Evolutionary conservation across 139 green algal genomes (phyloP).

Genomic region (Chlamydomonas incerta): DNA sequence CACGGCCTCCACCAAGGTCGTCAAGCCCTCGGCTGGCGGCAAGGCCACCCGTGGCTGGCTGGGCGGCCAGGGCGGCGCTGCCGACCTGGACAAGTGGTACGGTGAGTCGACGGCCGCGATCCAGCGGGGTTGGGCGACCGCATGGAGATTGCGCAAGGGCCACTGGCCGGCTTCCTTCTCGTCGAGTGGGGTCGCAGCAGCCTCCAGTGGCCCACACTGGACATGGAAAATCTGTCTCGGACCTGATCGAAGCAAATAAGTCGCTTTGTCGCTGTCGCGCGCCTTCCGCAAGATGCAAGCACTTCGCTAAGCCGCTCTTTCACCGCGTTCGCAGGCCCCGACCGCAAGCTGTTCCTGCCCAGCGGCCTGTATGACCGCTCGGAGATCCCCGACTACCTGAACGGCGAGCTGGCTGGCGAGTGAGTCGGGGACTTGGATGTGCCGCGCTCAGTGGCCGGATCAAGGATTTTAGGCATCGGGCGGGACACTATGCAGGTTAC

Average conservation of each 20-base stretch:
- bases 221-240: background rate
- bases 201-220: background rate
- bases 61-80: conserved; percentile 37
- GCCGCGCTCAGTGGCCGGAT: background rate
- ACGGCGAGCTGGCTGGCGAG: conserved; percentile 91
- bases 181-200: background rate
- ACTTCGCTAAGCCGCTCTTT: background rate
- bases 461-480: background rate
- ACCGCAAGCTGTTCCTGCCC: conserved; percentile 89
- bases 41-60: conserved; percentile 35
- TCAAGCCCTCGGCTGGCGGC: conserved; percentile 5
- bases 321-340: conserved; percentile 70
- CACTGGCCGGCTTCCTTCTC: no score
- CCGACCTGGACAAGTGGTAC: conserved; percentile 89
- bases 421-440: conserved; percentile 63
- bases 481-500: no score
- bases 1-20: conserved; percentile 22
- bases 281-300: background rate
- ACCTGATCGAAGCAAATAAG: background rate
- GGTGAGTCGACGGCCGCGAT: conserved; percentile 58
- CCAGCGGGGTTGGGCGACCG: background rate
- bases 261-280: background rate
- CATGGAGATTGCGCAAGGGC: no score
- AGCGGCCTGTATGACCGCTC: conserved; percentile 82
- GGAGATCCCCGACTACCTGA: conserved; percentile 90